Conservation (phyloP, 139 green algal genomes). For the Closterium sp. region DNA sequence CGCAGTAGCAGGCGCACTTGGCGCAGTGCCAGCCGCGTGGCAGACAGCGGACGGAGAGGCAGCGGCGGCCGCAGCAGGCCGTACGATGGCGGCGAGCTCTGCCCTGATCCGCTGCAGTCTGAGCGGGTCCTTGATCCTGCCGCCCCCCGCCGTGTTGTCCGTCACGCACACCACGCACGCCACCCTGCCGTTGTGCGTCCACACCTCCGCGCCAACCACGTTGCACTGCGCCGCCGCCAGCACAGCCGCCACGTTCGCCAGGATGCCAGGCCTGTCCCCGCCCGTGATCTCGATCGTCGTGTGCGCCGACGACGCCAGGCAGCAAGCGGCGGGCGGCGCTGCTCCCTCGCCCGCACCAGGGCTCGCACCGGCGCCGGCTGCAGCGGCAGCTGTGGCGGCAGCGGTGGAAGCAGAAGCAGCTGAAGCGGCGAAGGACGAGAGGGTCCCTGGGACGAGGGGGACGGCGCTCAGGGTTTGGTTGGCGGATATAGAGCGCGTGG, state of each 20-base stretch:
- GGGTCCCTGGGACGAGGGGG: background rate
- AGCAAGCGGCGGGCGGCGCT: background rate
- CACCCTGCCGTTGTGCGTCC: constrained; percentile 46
- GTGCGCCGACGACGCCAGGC: constrained; percentile 41
- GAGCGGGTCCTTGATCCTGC: background rate
- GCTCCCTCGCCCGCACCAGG: background rate
- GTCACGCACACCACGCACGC: constrained; percentile 29
- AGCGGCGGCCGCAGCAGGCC: background rate
- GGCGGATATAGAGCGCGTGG: background rate
- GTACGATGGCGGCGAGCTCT: background rate
- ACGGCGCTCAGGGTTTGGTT: background rate
- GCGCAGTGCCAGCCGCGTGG: background rate
- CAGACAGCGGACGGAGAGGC: background rate
- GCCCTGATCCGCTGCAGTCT: constrained; percentile 1
- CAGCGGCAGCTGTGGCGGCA: background rate
- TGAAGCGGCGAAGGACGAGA: background rate
- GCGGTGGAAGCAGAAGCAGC: background rate
- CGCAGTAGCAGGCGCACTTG: background rate
- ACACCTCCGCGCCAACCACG: constrained; percentile 74
- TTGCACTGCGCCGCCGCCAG: constrained; percentile 77
- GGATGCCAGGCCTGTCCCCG: constrained; percentile 72
- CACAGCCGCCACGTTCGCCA: constrained; percentile 77
- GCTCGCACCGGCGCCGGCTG: background rate
- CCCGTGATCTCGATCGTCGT: constrained; percentile 80
- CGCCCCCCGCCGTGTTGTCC: background rate